phyloP scores from a whole-genome alignment of 2,329 filamentous ascomycete genomes.

The Dactylellina cionopaga region DNA sequence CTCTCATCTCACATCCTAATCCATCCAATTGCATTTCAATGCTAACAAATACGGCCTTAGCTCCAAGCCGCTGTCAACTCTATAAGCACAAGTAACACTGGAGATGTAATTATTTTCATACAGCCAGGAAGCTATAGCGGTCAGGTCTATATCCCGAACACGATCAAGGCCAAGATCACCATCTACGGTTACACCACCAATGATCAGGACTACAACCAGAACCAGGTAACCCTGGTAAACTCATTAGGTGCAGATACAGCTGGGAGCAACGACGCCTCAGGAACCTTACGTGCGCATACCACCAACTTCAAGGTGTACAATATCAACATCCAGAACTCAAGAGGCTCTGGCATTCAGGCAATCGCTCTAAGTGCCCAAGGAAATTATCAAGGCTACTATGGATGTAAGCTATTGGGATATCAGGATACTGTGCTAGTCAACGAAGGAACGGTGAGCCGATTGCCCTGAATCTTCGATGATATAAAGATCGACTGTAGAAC shows the following conservation, averaged over 20 bases:
- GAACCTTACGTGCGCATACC: conserved; percentile 64
- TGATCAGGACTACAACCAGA: conserved; percentile 66
- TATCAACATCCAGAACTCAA: conserved; percentile 68
- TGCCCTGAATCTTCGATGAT: not conserved
- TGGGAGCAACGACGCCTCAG: conserved; percentile 67
- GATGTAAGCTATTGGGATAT: conserved; percentile 66
- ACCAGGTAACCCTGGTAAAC: conserved; percentile 66
- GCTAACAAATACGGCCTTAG: conserved; percentile 51
- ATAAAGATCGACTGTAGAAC: not conserved
- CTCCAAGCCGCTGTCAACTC: conserved; percentile 70
- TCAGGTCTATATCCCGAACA: conserved; percentile 67
- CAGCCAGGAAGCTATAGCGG: conserved; percentile 70
- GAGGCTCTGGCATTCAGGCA: conserved; percentile 63
- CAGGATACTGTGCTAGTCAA: conserved; percentile 68
- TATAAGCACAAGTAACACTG: conserved; percentile 66
- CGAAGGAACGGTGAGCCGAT: conserved; percentile 60
- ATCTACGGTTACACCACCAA: conserved; percentile 71
- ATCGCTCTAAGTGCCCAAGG: conserved; percentile 67
- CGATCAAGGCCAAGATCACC: conserved; percentile 65
- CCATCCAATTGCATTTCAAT: not conserved
- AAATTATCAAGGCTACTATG: conserved; percentile 69
- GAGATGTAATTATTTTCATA: conserved; percentile 71
- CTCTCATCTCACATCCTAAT: not conserved
- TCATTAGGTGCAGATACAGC: conserved; percentile 62
- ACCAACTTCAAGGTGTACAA: conserved; percentile 71